These are phyloP conservation scores for Kodamaea suecica DNA, from an alignment of 1,139 yeast species.

Conservation along the genomic window DNA sequence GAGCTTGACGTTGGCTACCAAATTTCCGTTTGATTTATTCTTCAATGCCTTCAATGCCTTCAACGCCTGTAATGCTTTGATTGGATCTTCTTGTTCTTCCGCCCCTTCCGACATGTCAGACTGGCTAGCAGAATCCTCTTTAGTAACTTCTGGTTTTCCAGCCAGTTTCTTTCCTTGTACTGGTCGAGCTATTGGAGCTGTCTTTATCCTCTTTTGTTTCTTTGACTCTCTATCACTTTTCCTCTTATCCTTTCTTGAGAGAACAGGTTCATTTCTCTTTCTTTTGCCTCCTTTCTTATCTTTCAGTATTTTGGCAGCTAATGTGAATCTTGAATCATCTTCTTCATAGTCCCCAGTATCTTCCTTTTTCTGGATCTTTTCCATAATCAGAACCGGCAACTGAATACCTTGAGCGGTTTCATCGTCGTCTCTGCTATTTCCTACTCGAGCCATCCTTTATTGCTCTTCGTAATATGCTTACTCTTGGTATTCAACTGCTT, in stretches of 20 bases:
- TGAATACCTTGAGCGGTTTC: slow-evolving; percentile 47
- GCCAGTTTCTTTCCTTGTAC: slow-evolving; percentile 6
- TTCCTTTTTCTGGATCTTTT: slow-evolving; percentile 52
- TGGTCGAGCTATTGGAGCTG: slow-evolving; percentile 2
- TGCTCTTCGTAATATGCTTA: not conserved
- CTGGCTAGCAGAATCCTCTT: slow-evolving; percentile 8
- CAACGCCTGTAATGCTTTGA: slow-evolving; percentile 32
- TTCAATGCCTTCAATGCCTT: slow-evolving; percentile 40
- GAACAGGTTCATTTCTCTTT: slow-evolving; percentile 26
- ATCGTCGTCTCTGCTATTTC: slow-evolving; percentile 6
- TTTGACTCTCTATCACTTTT: slow-evolving; percentile 53
- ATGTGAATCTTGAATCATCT: slow-evolving; percentile 33
- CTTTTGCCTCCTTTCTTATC: slow-evolving; percentile 27
- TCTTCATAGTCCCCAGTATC: slow-evolving; percentile 42
- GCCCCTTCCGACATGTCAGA: slow-evolving; percentile 7
- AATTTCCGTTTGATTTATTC: slow-evolving; percentile 27
- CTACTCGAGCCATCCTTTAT: slow-evolving; percentile 8
- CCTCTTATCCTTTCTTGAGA: slow-evolving; percentile 55
- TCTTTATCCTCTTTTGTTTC: slow-evolving; percentile 36
- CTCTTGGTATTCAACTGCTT: no score
- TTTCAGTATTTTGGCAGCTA: slow-evolving; percentile 11
- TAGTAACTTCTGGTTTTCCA: slow-evolving; percentile 5
- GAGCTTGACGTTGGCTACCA: not conserved
- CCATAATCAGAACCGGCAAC: slow-evolving; percentile 65
- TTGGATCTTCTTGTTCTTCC: slow-evolving; percentile 12